phyloP scores from a whole-genome alignment of 2,329 filamentous ascomycete genomes.

The Balansia obtecta region DNA sequence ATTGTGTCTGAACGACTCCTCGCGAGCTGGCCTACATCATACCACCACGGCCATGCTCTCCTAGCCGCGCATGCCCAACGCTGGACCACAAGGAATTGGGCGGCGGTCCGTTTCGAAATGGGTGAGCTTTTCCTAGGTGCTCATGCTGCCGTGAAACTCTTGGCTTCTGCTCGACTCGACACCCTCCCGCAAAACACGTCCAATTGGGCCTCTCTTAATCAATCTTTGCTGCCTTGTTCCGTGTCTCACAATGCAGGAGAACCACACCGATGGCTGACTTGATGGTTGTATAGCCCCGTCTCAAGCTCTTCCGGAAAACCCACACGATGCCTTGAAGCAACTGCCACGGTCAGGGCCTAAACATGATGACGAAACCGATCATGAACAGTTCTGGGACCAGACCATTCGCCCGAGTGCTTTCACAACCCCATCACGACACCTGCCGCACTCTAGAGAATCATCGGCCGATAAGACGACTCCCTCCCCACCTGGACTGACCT shows the following conservation, averaged over 20 bases:
- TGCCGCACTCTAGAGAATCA: conserved; percentile 44
- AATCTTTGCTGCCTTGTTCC: neutral
- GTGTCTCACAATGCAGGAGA: conserved; percentile 1
- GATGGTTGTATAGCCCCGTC: conserved; percentile 35
- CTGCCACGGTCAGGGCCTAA: conserved; percentile 36
- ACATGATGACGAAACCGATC: conserved; percentile 41
- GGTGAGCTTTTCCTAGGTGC: conserved; percentile 10
- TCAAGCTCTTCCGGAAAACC: conserved; percentile 45
- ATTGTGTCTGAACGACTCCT: neutral
- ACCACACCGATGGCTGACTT: conserved; percentile 4
- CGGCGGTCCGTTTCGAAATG: conserved; percentile 15
- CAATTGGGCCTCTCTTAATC: neutral
- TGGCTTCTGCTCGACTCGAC: neutral
- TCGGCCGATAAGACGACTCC: conserved; percentile 39
- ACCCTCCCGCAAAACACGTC: neutral
- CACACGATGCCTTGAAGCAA: conserved; percentile 39
- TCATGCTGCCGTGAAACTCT: conserved; percentile 1
- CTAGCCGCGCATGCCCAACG: conserved; percentile 10
- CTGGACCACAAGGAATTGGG: conserved; percentile 11
- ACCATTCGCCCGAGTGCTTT: conserved; percentile 35
- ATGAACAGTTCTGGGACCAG: conserved; percentile 36
- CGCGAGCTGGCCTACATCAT: neutral
- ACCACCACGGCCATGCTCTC: conserved; percentile 4
- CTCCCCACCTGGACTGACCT: conserved; percentile 12
- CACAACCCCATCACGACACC: conserved; percentile 24